These are phyloP conservation scores for Xylaria sp. DNA, from an alignment of 2,329 filamentous ascomycete species.

Conservation along the genomic window DNA sequence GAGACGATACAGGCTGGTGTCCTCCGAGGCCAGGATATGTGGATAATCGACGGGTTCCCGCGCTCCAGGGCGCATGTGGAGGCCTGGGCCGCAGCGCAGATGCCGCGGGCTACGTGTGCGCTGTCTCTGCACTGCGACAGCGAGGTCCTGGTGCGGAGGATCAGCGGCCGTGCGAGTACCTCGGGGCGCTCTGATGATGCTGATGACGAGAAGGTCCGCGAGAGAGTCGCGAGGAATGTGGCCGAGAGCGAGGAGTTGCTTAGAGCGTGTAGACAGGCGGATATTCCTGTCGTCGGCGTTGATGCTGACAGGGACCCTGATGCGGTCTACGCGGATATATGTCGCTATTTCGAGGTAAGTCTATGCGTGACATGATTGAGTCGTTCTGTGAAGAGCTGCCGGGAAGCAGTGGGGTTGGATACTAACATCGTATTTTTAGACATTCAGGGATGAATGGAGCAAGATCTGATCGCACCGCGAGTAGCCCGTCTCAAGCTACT, in stretches of 20 bases:
- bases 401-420: no score
- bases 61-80: conserved; percentile 24
- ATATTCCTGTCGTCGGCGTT: no score
- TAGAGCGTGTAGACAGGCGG: not conserved
- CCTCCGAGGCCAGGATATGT: conserved; percentile 19
- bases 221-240: conserved; percentile 24
- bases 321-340: no score
- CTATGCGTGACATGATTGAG: no score
- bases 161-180: conserved; percentile 21
- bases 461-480: no score
- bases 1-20: conserved; percentile 28
- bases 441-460: no score
- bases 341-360: no score
- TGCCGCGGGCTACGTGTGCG: conserved; percentile 16
- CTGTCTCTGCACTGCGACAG: conserved; percentile 3
- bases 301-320: no score
- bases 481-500: no score
- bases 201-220: not conserved
- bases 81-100: conserved; percentile 19
- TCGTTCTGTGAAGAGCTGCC: no score
- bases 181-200: conserved; percentile 31
- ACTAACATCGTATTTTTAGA: no score
- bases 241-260: not conserved
- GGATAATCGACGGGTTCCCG: conserved; percentile 35
- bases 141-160: conserved; percentile 15